A percentile compares a stretch with the other conserved stretches of the same genome.
These are phyloP conservation scores for Ogataea parapolymorpha DNA, from an alignment of 805 yeast species.

Conservation along the genomic window DNA sequence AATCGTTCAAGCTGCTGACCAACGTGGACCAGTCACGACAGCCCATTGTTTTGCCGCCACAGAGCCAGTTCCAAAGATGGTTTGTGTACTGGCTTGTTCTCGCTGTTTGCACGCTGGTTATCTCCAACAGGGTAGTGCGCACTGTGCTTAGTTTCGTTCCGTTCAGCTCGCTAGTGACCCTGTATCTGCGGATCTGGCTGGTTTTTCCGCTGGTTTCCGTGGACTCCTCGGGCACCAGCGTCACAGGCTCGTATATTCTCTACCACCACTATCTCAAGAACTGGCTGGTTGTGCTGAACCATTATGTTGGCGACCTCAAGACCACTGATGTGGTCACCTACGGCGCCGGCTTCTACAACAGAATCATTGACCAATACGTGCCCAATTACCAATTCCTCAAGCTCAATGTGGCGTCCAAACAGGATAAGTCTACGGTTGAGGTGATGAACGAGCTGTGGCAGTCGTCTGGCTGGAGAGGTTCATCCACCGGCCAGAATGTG, in stretches of 20 bases:
- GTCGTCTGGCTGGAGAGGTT: slow-evolving; percentile 1
- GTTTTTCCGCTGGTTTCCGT: slow-evolving; percentile 41
- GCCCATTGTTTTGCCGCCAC: slow-evolving; percentile 6
- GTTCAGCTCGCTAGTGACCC: slow-evolving; percentile 45
- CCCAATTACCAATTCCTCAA: slow-evolving; percentile 10
- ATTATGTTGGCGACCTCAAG: slow-evolving; percentile 15
- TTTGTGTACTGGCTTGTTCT: slow-evolving; percentile 66
- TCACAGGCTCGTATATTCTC: slow-evolving; percentile 53
- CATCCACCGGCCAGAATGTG: neutral
- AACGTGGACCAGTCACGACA: slow-evolving; percentile 5
- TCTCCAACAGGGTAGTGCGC: slow-evolving; percentile 24
- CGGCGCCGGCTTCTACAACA: slow-evolving; percentile 13
- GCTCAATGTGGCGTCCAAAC: slow-evolving; percentile 2
- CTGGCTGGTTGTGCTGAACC: slow-evolving; percentile 47
- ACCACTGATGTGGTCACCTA: slow-evolving; percentile 9
- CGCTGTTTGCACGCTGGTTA: slow-evolving; percentile 31
- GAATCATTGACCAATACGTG: slow-evolving; percentile 15
- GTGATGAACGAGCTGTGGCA: slow-evolving; percentile 13
- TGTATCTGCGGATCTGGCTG: slow-evolving; percentile 58
- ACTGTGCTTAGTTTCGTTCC: slow-evolving; percentile 52
- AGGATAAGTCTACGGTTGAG: slow-evolving; percentile 5
- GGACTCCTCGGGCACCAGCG: slow-evolving; percentile 22
- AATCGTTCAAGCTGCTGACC: slow-evolving; percentile 28
- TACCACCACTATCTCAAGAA: slow-evolving; percentile 42
- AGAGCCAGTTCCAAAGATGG: slow-evolving; percentile 32